Conservation (phyloP, 768 basidiomycete genomes). For the Mycena maculata region DNA sequence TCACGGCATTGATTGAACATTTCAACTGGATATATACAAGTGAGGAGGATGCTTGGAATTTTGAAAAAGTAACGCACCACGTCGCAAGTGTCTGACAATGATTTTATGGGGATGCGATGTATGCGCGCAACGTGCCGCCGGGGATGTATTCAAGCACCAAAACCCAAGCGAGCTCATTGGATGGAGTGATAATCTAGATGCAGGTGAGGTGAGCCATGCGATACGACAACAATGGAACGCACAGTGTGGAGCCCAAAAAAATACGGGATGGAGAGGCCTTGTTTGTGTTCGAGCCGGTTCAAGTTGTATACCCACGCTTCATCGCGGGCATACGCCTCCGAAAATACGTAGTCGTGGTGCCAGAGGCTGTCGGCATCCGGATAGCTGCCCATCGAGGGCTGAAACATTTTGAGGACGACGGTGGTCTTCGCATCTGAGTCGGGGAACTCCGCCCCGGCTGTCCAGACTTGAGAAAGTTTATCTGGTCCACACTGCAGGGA, state of each 20-base stretch:
- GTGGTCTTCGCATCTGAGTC: not conserved
- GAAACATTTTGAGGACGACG: not conserved
- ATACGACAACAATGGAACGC: not conserved
- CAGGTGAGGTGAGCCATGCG: no score
- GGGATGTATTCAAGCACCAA: constrained; percentile 1
- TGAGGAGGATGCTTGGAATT: not conserved
- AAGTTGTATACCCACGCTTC: not conserved
- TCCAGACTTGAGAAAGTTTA: constrained; percentile 5
- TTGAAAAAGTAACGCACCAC: not conserved
- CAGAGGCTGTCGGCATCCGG: not conserved
- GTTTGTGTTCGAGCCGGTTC: not conserved
- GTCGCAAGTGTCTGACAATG: not conserved
- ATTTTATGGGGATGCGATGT: not conserved
- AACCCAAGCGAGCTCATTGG: not conserved
- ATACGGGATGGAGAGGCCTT: not conserved
- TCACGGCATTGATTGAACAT: not conserved
- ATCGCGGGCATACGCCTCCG: not conserved
- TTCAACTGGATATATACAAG: not conserved
- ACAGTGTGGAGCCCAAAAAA: constrained; percentile 4
- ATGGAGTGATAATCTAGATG: not conserved
- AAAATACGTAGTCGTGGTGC: not conserved
- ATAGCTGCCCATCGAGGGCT: not conserved
- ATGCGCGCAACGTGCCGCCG: not conserved
- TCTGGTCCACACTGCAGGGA: not conserved
- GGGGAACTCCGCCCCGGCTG: not conserved